Base-by-base conservation (phyloP, 2,329 filamentous ascomycete genomes). In the Rutstroemia sp. region DNA sequence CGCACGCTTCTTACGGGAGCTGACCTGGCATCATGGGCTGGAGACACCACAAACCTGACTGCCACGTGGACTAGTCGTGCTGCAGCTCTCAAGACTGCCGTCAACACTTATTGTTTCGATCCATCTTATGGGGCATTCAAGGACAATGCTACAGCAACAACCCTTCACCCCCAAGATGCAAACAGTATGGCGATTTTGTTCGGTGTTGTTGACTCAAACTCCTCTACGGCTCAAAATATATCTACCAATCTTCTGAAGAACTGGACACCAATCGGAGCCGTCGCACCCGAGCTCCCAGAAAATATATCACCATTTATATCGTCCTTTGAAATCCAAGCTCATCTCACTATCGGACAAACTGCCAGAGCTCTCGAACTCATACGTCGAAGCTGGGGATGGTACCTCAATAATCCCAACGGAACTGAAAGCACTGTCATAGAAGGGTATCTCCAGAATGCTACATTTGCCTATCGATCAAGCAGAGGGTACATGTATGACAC, bases 311-410 rank as follows among this genome's bases (percentile, higher is more conserved):
- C 80, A 0, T 85, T 83, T 65, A 79, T 83, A 57, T 78, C 77
- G 2, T 77, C 75, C 10, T 78, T 83, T 61, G 81, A 85, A 63
- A 74, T 85, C 19, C 76, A 79, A 64, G 81, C 74, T 2, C 81
- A 84, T 62, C 71, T 84, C 9, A 67, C 71, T 0, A 75, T 75
- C 1, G 72, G 74, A 0, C 71, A 75, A 52, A 67, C 80, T 1
- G 65, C 69, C 10, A 75, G 80, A 42, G 80, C 81, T 0, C 70
- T 85, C 0, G 74, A 79, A 5, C 73, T 85, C 10, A 78, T 85
- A 42, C 76, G 79, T 16, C 70, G 71, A n/a, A 74, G 72, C 52
- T 85, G 82, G 81, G 82, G 82, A 4, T 83, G 80, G 79, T 83
- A 84, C 63, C 69, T 82, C 14, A 72, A 76, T 58, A 77, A 83